Evolutionary conservation across 2,329 filamentous ascomycete species (phyloP), one percentile per base, ranked within the genome.

Genomic region (Fusarium sp.): DNA sequence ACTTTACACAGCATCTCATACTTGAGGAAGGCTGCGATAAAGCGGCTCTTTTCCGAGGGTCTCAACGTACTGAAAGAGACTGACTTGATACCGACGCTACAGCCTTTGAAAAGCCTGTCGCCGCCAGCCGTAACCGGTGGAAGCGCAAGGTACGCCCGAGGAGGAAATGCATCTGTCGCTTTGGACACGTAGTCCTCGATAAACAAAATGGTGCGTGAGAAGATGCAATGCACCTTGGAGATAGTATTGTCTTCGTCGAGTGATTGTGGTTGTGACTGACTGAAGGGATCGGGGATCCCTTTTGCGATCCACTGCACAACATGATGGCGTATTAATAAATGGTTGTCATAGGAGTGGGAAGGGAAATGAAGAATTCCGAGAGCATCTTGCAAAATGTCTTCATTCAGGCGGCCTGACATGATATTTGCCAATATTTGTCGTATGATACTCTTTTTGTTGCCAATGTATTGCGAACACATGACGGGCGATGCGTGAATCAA

Each of bases 151-250:
- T 65, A 72, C 3, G 44, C 51, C 16, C 40, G n/a, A 2, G 66
- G 46, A 4, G 58, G 60, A 15, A 41, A 43, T 1, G 37, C 6
- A 2, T 68, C 40, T 3, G 54, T 63, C 13, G 62, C 68, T 16
- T 72, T 68, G 7, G 57, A 60, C 13, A 72, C 30, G 23, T 65
- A 72, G 34, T 72, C 68, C 31, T 69, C 68, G 1, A 68, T 48
- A 7, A 71, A 68, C 1, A 62, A 15, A 3, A 47, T n/a, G 3
- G 72, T 12, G 1, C 57, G 52, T 3, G 53, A 46, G 7, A 68
- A 55, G 1, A 68, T 30, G 2, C 28, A 34, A n/a, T 51, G 37
- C 4, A 72, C 46, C 12, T 59, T 15, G 3, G 13, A 2, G 6
- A 70, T 41, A 15, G 54, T 50, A n/a, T n/a, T n/a, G 6, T 3